These are phyloP conservation scores for Caryocar brasiliense DNA, from an alignment of 441 rosid species.

Conservation along the genomic window DNA sequence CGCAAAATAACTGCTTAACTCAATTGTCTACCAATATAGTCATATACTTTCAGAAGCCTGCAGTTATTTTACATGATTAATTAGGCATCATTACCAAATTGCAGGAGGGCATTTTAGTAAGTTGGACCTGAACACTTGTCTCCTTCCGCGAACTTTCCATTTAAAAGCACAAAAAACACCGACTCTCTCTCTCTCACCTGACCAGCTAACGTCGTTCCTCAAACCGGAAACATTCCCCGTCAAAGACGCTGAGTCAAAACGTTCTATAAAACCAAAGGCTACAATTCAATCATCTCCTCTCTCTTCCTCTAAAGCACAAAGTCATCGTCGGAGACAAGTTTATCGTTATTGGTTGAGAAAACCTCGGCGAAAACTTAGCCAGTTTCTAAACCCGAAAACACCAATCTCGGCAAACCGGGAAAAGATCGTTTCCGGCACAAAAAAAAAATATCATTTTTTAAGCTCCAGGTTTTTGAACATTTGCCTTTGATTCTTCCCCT, in stretches of 20 bases:
- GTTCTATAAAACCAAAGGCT: conserved; percentile 41
- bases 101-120: no score
- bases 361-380: conserved; percentile 24
- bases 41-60: no score
- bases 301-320: not conserved
- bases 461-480: conserved; percentile 5
- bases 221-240: conserved; percentile 2
- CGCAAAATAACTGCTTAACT: no score
- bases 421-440: conserved; percentile 4
- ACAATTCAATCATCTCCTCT: not conserved
- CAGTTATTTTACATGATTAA: no score
- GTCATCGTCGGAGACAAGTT: conserved; percentile 11
- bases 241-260: conserved; percentile 20
- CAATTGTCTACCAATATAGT: no score
- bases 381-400: conserved; percentile 9
- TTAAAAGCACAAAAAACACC: not conserved
- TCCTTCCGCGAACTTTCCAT: not conserved
- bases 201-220: conserved; percentile 10
- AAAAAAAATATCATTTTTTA: conserved; percentile 17
- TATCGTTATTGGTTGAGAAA: conserved; percentile 19
- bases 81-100: no score
- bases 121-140: no score
- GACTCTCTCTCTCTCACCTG: no score
- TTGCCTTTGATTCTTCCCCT: conserved; percentile 35
- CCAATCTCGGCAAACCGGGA: conserved; percentile 13